Evolutionary conservation across 2,329 filamentous ascomycete species (phyloP).

Genomic region (Stemphylium beticola): DNA sequence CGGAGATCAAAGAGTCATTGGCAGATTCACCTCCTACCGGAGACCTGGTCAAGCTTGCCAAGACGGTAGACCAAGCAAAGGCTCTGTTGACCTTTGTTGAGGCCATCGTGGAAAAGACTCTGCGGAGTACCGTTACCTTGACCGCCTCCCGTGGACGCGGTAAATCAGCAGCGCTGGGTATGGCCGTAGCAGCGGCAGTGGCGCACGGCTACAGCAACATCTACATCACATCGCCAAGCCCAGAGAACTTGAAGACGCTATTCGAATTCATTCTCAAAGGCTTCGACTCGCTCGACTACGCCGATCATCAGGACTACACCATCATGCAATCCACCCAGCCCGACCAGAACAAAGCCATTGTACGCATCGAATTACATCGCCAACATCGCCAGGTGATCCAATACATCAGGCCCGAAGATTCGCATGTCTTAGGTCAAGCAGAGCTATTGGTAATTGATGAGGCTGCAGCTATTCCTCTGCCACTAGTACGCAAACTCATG

Average conservation of each 20-base stretch:
- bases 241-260: constrained; percentile 96
- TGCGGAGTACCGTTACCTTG: constrained; percentile 89
- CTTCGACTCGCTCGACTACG: constrained; percentile 91
- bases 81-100: constrained; percentile 96
- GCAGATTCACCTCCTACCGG: constrained; percentile 87
- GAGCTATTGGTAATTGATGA: constrained; percentile 97
- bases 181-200: constrained; percentile 91
- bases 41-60: constrained; percentile 80
- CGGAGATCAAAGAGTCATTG: constrained; percentile 84
- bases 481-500: constrained; percentile 90
- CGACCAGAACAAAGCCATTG: constrained; percentile 98
- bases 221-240: constrained; percentile 96
- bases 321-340: constrained; percentile 98
- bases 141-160: constrained; percentile 94
- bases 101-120: constrained; percentile 92
- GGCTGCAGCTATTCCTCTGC: constrained; percentile 92
- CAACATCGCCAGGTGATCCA: constrained; percentile 97
- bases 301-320: constrained; percentile 95
- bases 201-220: constrained; percentile 99
- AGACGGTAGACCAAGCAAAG: constrained; percentile 94
- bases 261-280: constrained; percentile 99
- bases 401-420: constrained; percentile 96
- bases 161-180: constrained; percentile 94
- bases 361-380: constrained; percentile 92
- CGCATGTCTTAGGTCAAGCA: constrained; percentile 92